Percentiles rank a stretch among this genome's conserved stretches.
These are phyloP conservation scores for Macrolepiota fuliginosa DNA, from an alignment of 768 basidiomycete genomes.

Conservation along the genomic window DNA sequence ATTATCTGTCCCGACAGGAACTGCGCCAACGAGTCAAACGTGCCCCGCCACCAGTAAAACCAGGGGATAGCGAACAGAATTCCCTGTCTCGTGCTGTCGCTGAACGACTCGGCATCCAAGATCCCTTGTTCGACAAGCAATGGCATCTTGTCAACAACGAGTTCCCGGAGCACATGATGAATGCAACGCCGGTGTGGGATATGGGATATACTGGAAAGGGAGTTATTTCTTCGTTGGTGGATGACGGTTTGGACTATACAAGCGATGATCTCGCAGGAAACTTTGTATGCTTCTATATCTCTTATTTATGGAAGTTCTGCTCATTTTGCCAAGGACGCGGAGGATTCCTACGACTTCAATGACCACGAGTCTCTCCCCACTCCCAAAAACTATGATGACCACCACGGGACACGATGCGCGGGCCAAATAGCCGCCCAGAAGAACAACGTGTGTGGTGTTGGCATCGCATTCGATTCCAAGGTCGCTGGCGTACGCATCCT, in stretches of 20 bases:
- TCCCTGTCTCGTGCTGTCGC: conserved; percentile 48
- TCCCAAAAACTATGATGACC: conserved; percentile 86
- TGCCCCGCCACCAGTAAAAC: conserved; percentile 59
- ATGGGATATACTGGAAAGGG: conserved; percentile 87
- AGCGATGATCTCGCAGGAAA: conserved; percentile 86
- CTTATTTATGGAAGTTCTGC: neutral
- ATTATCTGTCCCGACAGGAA: conserved; percentile 57
- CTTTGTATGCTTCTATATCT: conserved; percentile 63
- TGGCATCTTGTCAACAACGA: conserved; percentile 96
- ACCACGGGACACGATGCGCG: conserved; percentile 97
- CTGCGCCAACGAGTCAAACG: conserved; percentile 72
- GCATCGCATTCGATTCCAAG: conserved; percentile 88
- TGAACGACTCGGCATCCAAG: conserved; percentile 62
- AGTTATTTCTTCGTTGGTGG: conserved; percentile 84
- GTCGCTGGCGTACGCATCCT: conserved; percentile 95
- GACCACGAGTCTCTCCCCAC: conserved; percentile 86
- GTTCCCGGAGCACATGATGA: conserved; percentile 81
- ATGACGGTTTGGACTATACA: conserved; percentile 92
- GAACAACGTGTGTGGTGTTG: conserved; percentile 92
- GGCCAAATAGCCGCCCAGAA: conserved; percentile 93
- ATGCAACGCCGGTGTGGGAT: conserved; percentile 91
- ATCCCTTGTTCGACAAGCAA: conserved; percentile 82
- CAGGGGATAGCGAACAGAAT: conserved; percentile 19
- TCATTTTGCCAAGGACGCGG: conserved; percentile 66
- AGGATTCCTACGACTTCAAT: conserved; percentile 94